Conservation (phyloP, 768 basidiomycete species). For the Gymnopilus junonius region DNA sequence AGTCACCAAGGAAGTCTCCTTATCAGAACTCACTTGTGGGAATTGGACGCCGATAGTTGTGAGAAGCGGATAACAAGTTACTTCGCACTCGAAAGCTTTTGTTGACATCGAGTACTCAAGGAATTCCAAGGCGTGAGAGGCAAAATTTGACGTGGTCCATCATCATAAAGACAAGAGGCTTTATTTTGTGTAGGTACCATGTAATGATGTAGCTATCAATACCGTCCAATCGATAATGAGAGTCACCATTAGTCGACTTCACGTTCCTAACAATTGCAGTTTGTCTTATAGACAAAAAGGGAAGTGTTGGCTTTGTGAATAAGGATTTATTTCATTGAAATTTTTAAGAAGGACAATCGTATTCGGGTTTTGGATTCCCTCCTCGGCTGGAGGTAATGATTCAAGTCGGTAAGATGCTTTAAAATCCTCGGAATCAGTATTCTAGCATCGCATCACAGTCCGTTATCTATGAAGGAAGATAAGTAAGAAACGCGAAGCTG, state of each 20-base stretch:
- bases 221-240: background rate
- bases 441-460: background rate
- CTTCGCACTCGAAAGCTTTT: background rate
- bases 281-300: background rate
- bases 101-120: background rate
- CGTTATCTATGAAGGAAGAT: background rate
- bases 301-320: too few species aligned
- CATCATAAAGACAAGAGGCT: background rate
- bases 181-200: background rate
- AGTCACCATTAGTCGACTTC: background rate
- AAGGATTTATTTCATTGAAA: too few species aligned
- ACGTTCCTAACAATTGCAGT: too few species aligned
- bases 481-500: background rate
- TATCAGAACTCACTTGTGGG: background rate
- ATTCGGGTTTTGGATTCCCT: background rate
- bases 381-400: background rate
- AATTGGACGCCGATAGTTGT: background rate
- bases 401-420: background rate
- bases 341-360: too few species aligned
- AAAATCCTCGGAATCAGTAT: background rate
- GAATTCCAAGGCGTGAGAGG: background rate
- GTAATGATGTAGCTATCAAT: background rate
- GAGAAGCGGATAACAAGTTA: background rate
- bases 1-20: background rate
- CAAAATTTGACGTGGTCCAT: background rate